Evolutionary conservation across 1,284 basidiomycete genomes (phyloP), one percentile per base, ranked within the genome.

Genomic region (Puccinia brachypodii): DNA sequence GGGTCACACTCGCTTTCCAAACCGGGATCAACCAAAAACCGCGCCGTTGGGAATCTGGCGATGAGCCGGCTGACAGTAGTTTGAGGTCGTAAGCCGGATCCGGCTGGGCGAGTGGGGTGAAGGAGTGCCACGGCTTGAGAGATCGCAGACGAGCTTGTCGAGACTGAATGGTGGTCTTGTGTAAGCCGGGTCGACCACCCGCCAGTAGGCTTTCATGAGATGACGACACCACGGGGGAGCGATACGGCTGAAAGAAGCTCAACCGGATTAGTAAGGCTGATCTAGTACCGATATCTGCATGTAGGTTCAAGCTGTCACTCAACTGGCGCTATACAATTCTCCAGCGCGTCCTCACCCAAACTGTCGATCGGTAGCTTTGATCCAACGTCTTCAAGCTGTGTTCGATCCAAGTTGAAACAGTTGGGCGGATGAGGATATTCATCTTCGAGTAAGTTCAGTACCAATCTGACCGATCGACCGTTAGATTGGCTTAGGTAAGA

Each of bases 11-110:
- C 1, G 16, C 7, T 38, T 78, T 78, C 66, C 66, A 71, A 31
- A 78, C 38, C 11, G 76, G 76, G 25, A 78, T 78, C 16, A 78
- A 71, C 76, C 76, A 78, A 42, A 78, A 78, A n/a, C 76, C 76
- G 42, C 75, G 68, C 71, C 71, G 42, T 36, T 73, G 71, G 8
- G 44, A 53, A 38, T 53, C 50, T 50, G 47, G 50, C 3, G 28
- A 38, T 33, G 44, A 36, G 19, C 6, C 38, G 50, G 31, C 40
- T 40, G 68, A 73, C 22, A 73, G 16, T 38, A 31, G 31, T 56
- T 73, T 73, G 28, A 73, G 71, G 38, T 73, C 50, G 50, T 73
- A 73, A n/a, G 71, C 36, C 1, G 71, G 44, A 71, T 71, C 42
- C 19, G 28, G 50, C 6, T 33, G 33, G 33, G 22, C 11, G 19